Evolutionary conservation across 345 rosid genomes (phyloP).

Genomic region (Salix arbutifolia): DNA sequence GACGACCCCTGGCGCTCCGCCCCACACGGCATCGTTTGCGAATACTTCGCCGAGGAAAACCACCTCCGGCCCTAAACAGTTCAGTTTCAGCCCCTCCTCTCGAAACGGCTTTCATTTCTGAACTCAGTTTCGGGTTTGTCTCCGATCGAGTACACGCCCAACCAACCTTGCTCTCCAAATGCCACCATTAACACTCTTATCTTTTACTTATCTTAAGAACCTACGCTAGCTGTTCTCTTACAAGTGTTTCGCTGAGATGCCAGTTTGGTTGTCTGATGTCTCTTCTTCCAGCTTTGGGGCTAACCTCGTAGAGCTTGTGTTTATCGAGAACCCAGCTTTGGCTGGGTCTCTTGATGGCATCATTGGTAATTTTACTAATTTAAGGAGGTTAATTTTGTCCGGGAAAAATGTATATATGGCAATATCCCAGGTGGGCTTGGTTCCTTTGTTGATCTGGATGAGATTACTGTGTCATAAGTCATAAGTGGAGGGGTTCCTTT

Average conservation of each 20-base stretch:
- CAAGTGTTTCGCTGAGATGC: conserved; percentile 47
- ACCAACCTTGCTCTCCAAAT: conserved; percentile 55
- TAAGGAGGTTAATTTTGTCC: conserved; percentile 46
- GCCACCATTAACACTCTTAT: conserved; percentile 51
- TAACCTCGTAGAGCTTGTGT: conserved; percentile 53
- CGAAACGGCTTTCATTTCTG: conserved; percentile 44
- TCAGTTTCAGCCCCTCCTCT: neutral
- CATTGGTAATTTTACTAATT: conserved; percentile 35
- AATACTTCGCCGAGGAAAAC: conserved; percentile 25
- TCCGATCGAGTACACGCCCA: conserved; percentile 61
- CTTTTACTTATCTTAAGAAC: conserved; percentile 43
- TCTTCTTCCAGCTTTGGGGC: conserved; percentile 32
- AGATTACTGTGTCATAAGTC: conserved; percentile 62
- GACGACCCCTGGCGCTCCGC: conserved; percentile 63
- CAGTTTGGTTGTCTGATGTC: conserved; percentile 31
- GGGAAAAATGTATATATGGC: conserved; percentile 55
- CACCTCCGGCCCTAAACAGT: conserved; percentile 9
- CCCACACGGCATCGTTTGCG: conserved; percentile 67
- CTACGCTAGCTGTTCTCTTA: conserved; percentile 65
- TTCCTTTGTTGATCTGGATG: conserved; percentile 40
- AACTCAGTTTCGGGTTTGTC: conserved; percentile 56
- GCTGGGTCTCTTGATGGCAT: conserved; percentile 37
- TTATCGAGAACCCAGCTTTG: conserved; percentile 52
- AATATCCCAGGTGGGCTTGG: conserved; percentile 35
- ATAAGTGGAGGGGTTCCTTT: conserved; percentile 36